Base-by-base conservation (phyloP, 371 early-diverging fungal genomes). In the Mucor irregularis region DNA sequence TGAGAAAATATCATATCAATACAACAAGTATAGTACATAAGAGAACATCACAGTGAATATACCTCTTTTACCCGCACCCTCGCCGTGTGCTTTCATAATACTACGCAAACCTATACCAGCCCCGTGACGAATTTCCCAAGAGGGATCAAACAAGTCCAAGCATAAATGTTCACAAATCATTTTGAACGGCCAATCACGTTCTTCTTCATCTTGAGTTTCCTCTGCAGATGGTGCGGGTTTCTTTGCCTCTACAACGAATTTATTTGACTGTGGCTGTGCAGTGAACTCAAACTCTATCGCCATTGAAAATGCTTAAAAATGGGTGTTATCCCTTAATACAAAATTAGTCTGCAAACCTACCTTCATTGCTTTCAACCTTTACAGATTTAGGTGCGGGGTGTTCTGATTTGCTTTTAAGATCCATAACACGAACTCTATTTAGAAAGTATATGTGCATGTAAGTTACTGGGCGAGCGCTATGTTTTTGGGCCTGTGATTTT, bases 91-190 rank as follows among this genome's bases (percentile, higher is more conserved):
- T 66, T 93, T 94, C 29, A 97, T 60, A 22, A 97, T 81, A 51
- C 91, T 92, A 13, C 96, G 88, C 30, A 98, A 68, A 1, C 96
- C 99, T 61, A 97, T 87, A 4, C 91, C 96, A 2, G 99, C 97
- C 28, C 99, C 99, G 61, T 98, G 99, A 6, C 99, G 84, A 17
- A 93, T 82, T 60, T 95, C 94, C 99, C 99, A 98, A n/a, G 72
- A 53, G 1, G 94, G 88, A 52, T 92, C 90, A 62, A 96, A 95
- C 35, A 98, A 77, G 70, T 96, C 95, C 62, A 94, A 78, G 58
- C 88, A 90, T 13, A 98, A 80, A 49, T 93, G 84, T 49, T 95
- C 96, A 58, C 92, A 93, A 0, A 96, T 75, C 44, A 89, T 87
- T 54, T 91, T 92, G 62, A 98, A 96, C 13, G 95, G 91, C 97